phyloP scores from a whole-genome alignment of 2,329 filamentous ascomycete species.

The Verruconis gallopava region DNA sequence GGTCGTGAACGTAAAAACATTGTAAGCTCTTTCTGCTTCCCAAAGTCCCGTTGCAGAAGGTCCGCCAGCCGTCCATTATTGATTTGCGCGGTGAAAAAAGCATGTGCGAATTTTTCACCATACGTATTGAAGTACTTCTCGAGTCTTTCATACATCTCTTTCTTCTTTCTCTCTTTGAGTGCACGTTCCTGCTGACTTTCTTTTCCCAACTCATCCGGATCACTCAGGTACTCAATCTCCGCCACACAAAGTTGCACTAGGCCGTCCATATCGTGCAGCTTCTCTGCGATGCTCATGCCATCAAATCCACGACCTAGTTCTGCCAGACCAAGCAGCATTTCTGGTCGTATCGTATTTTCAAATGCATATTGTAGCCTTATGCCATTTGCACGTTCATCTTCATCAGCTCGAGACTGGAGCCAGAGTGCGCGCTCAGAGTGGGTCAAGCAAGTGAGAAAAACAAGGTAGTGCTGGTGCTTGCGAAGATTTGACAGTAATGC shows the following conservation, averaged over 20 bases:
- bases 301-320: slow-evolving; percentile 41
- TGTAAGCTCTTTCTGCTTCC: slow-evolving; percentile 61
- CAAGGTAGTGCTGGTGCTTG: slow-evolving; percentile 26
- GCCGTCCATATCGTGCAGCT: slow-evolving; percentile 48
- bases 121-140: slow-evolving; percentile 47
- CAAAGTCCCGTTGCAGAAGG: slow-evolving; percentile 55
- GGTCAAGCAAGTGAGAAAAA: slow-evolving; percentile 44
- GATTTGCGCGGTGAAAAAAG: slow-evolving; percentile 70
- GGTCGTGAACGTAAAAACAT: slow-evolving; percentile 62
- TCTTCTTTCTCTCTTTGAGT: neutral
- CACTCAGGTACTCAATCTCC: slow-evolving; percentile 27
- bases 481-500: neutral
- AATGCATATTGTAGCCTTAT: slow-evolving; percentile 32
- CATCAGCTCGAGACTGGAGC: slow-evolving; percentile 39
- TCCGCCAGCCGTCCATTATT: slow-evolving; percentile 50
- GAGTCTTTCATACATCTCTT: slow-evolving; percentile 1
- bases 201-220: slow-evolving; percentile 17
- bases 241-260: slow-evolving; percentile 41
- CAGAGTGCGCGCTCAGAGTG: slow-evolving; percentile 48
- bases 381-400: slow-evolving; percentile 35
- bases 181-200: neutral
- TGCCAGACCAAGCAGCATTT: slow-evolving; percentile 29
- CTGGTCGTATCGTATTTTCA: slow-evolving; percentile 25
- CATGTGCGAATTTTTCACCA: slow-evolving; percentile 54
- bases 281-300: slow-evolving; percentile 49